A percentile compares a stretch with the other conserved stretches of the same genome.
Evolutionary conservation across 129 eudicot genomes (phyloP).

Genomic region (Sambucus nigra): DNA sequence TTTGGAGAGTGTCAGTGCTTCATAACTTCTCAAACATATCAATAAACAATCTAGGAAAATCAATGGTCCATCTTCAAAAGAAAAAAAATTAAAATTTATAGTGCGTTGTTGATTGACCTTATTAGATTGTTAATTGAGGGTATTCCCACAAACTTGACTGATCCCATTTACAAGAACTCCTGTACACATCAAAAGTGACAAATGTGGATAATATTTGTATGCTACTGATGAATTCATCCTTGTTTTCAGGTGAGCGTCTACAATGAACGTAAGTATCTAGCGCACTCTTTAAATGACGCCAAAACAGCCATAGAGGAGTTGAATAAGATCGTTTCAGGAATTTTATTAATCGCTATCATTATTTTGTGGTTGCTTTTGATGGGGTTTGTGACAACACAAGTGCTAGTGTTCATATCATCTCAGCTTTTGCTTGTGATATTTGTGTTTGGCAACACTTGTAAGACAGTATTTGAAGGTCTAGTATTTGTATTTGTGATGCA

Average conservation of each 20-base stretch:
- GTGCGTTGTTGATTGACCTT: too few species aligned
- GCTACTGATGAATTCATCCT: slow-evolving; percentile 2
- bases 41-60: too few species aligned
- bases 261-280: slow-evolving; percentile 48
- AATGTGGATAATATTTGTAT: background rate
- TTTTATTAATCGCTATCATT: slow-evolving; percentile 20
- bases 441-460: slow-evolving; percentile 50
- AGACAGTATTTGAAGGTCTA: slow-evolving; percentile 47
- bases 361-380: slow-evolving; percentile 53
- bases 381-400: slow-evolving; percentile 53
- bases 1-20: too few species aligned
- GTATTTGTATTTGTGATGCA: too few species aligned
- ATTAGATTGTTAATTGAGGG: too few species aligned
- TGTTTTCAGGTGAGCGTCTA: slow-evolving; percentile 45
- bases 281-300: slow-evolving; percentile 51
- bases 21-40: too few species aligned
- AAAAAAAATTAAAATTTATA: too few species aligned
- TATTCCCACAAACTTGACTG: too few species aligned
- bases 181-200: too few species aligned
- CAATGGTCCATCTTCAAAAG: too few species aligned
- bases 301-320: slow-evolving; percentile 64
- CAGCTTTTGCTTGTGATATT: slow-evolving; percentile 51
- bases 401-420: slow-evolving; percentile 55
- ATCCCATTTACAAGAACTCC: too few species aligned
- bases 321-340: slow-evolving; percentile 37